Conservation (phyloP, 1,284 basidiomycete species). For the Trichosporon sp. region DNA sequence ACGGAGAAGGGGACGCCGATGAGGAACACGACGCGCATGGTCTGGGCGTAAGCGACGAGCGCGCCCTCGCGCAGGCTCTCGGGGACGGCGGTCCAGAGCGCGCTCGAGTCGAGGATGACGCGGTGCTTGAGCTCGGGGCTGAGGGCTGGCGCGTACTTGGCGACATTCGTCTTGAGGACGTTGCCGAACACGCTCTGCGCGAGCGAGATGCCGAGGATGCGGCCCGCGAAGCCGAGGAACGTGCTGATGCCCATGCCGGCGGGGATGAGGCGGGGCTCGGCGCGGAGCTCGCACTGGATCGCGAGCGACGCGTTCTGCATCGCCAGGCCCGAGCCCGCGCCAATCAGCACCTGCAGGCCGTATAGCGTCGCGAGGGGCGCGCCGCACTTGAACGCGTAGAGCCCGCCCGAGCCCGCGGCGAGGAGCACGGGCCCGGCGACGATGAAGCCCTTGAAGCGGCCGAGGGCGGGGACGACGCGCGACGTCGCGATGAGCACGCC, state of each 20-base stretch:
- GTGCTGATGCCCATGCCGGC: slow-evolving; percentile 35
- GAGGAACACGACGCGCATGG: slow-evolving; percentile 39
- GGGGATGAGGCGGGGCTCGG: slow-evolving; percentile 40
- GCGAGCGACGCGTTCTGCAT: slow-evolving; percentile 45
- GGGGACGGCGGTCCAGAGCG: slow-evolving; percentile 36
- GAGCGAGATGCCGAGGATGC: slow-evolving; percentile 46
- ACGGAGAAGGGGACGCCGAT: slow-evolving; percentile 40
- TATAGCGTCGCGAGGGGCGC: slow-evolving; percentile 32
- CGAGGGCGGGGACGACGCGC: slow-evolving; percentile 39
- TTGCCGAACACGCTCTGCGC: slow-evolving; percentile 48
- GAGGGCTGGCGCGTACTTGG: slow-evolving; percentile 30
- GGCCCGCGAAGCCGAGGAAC: slow-evolving; percentile 44
- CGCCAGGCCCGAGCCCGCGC: slow-evolving; percentile 42
- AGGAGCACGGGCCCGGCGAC: slow-evolving; percentile 38
- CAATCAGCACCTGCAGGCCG: slow-evolving; percentile 44
- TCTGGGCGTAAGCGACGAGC: slow-evolving; percentile 40
- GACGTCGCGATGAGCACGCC: slow-evolving; percentile 40
- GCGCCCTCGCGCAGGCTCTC: slow-evolving; percentile 26
- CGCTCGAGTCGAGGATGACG: slow-evolving; percentile 34
- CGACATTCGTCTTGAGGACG: slow-evolving; percentile 39
- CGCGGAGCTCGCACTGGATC: slow-evolving; percentile 43
- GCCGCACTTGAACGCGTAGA: slow-evolving; percentile 38
- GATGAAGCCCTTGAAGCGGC: slow-evolving; percentile 45
- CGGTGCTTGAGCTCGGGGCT: slow-evolving; percentile 18
- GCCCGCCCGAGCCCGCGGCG: slow-evolving; percentile 36